These are phyloP conservation scores for Boeremia exigua DNA, from an alignment of 2,329 filamentous ascomycete genomes.

Conservation along the genomic window DNA sequence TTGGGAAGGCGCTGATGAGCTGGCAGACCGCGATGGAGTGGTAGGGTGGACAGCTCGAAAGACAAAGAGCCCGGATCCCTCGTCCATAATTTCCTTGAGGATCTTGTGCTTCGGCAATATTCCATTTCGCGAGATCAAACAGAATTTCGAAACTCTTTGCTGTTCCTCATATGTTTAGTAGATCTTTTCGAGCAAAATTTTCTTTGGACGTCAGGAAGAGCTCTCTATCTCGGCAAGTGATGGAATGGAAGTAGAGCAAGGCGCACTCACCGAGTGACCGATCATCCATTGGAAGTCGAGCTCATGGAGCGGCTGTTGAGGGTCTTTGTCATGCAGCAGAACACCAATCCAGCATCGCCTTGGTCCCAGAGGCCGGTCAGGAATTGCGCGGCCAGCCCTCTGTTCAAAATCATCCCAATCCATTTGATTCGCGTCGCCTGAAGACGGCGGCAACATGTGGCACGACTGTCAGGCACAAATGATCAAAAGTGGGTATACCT, in stretches of 20 bases:
- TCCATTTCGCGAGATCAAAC: conserved; percentile 25
- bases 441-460: no score
- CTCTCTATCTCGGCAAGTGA: no score
- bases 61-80: background rate
- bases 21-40: background rate
- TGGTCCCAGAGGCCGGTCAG: conserved; percentile 24
- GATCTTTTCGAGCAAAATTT: conserved; percentile 30
- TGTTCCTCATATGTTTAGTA: conserved; percentile 20
- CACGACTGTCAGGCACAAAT: no score
- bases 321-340: conserved; percentile 29
- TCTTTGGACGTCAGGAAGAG: conserved; percentile 16
- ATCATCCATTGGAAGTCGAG: conserved; percentile 48
- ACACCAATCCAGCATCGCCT: conserved; percentile 45
- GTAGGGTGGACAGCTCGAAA: conserved; percentile 2
- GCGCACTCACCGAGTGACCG: conserved; percentile 35
- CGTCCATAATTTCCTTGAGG: conserved; percentile 1
- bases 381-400: conserved; percentile 24
- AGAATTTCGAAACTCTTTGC: conserved; percentile 16
- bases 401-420: conserved; percentile 31
- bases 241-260: background rate
- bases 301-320: conserved; percentile 19
- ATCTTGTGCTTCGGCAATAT: background rate
- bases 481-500: no score
- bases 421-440: conserved; percentile 10
- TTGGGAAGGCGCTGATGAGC: background rate